Conservation (phyloP, 495 filamentous ascomycete genomes). For the Aspergillus hancockii region DNA sequence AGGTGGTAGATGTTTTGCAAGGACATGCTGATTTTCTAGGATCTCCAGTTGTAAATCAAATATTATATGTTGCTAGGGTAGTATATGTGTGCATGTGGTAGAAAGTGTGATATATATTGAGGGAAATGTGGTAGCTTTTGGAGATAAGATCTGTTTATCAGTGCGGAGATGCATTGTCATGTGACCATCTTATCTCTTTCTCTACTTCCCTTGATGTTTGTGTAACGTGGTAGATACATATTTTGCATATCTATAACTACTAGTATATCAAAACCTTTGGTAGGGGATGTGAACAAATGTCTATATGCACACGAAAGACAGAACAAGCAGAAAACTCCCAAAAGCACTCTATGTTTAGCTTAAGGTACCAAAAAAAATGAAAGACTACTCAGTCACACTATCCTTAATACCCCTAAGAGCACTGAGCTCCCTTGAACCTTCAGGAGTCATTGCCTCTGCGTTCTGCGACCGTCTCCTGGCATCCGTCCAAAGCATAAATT, state of each 20-base stretch:
- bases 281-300: background rate
- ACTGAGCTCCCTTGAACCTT: constrained; percentile 34
- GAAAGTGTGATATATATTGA: background rate
- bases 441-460: constrained; percentile 36
- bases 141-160: constrained; percentile 9
- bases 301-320: background rate
- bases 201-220: background rate
- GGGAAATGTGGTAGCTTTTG: background rate
- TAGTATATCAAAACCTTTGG: background rate
- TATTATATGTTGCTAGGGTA: constrained; percentile 1
- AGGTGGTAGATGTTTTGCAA: constrained; percentile 84
- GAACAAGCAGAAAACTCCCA: background rate
- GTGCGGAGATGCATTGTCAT: constrained; percentile 22
- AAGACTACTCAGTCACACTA: constrained; percentile 48
- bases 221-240: background rate
- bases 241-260: background rate
- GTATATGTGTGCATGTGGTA: background rate
- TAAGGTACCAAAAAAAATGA: background rate
- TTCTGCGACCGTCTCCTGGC: constrained; percentile 60
- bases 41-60: background rate
- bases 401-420: constrained; percentile 42
- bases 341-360: background rate
- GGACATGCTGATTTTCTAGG: constrained; percentile 40
- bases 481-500: constrained; percentile 82
- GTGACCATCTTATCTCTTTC: constrained; percentile 10